phyloP scores from a whole-genome alignment of 2,329 filamentous ascomycete species.

The Acephala macrosclerotiorum region DNA sequence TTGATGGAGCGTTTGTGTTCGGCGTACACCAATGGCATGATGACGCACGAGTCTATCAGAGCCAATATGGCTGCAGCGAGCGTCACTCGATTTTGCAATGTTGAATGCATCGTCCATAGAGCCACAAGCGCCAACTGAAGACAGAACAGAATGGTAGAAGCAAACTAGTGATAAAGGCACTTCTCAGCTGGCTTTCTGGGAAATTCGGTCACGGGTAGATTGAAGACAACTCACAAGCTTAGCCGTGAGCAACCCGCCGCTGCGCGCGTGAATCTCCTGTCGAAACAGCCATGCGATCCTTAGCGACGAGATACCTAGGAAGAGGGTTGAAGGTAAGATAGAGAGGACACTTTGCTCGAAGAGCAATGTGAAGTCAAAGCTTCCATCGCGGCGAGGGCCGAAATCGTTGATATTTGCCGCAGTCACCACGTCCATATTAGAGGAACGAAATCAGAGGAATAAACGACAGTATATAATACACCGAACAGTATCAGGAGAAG shows the following conservation, averaged over 20 bases:
- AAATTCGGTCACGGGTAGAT: neutral
- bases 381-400: no score
- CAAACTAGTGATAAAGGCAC: neutral
- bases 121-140: neutral
- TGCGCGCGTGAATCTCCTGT: neutral
- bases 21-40: no score
- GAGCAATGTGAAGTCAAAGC: neutral
- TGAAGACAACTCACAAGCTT: neutral
- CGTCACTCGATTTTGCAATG: no score
- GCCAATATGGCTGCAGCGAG: no score
- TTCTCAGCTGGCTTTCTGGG: neutral
- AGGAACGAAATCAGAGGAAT: no score
- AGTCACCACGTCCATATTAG: no score
- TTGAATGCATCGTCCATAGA: neutral
- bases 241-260: neutral
- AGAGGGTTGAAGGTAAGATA: neutral
- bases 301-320: neutral
- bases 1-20: neutral
- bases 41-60: no score
- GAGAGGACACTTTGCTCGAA: neutral
- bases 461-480: no score
- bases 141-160: neutral
- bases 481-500: no score
- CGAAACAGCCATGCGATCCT: neutral
- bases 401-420: no score